These are phyloP conservation scores for Calocera cornea DNA, from an alignment of 768 basidiomycete genomes.

Conservation along the genomic window DNA sequence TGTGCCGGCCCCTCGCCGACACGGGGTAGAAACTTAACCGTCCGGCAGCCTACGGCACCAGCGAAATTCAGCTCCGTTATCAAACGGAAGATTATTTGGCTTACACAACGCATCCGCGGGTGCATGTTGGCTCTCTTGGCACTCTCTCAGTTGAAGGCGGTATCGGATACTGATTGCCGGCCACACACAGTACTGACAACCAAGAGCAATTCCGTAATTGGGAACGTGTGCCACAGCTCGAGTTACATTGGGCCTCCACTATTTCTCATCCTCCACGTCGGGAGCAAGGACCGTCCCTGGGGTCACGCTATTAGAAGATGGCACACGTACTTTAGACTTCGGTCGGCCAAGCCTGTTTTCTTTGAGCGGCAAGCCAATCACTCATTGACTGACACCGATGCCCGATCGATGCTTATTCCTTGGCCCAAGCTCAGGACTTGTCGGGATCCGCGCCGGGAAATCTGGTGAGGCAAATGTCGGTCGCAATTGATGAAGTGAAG, in stretches of 20 bases:
- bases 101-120: background rate
- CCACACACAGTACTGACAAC: background rate
- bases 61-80: background rate
- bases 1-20: background rate
- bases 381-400: background rate
- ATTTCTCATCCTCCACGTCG: conserved; percentile 1
- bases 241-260: background rate
- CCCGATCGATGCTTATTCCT: background rate
- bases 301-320: background rate
- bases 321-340: background rate
- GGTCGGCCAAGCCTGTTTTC: background rate
- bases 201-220: background rate
- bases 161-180: background rate
- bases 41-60: background rate
- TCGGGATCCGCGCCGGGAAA: background rate
- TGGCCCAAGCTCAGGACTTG: background rate
- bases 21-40: background rate
- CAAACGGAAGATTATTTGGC: background rate
- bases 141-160: too few species aligned
- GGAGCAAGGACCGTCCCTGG: background rate
- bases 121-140: background rate
- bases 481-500: too few species aligned
- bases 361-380: background rate
- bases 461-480: too few species aligned
- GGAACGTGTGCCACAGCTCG: background rate